Percentiles rank a stretch among this genome's conserved stretches.
Conservation (phyloP, 768 basidiomycete genomes). For the Phylloporus sp. region DNA sequence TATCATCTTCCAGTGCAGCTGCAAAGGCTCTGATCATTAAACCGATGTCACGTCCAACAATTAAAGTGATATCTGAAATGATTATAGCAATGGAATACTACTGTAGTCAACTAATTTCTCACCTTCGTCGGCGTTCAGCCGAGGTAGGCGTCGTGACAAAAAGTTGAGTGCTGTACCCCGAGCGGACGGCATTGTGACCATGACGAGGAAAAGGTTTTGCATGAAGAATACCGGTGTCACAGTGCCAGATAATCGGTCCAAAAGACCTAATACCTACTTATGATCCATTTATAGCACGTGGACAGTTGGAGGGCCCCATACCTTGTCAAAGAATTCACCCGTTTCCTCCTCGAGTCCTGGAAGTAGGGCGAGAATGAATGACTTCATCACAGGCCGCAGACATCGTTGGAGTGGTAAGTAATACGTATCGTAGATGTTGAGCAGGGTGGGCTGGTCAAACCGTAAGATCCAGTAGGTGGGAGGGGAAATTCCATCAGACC, state of each 20-base stretch:
- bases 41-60: constrained; percentile 83
- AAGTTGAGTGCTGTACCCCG: constrained; percentile 87
- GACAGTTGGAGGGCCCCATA: constrained; percentile 16
- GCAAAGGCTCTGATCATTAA: constrained; percentile 93
- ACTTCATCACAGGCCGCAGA: constrained; percentile 88
- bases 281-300: constrained; percentile 6
- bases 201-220: constrained; percentile 91
- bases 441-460: constrained; percentile 62
- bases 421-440: constrained; percentile 89
- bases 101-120: not conserved
- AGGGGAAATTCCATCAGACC: constrained; percentile 37
- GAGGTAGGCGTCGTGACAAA: constrained; percentile 74
- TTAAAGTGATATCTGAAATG: constrained; percentile 52
- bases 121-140: constrained; percentile 68
- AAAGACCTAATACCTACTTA: constrained; percentile 64
- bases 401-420: constrained; percentile 81
- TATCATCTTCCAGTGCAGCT: constrained; percentile 88
- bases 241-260: constrained; percentile 78
- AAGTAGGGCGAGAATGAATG: constrained; percentile 87
- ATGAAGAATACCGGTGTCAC: constrained; percentile 89
- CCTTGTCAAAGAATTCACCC: constrained; percentile 94
- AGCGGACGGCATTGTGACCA: constrained; percentile 83
- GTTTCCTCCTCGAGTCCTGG: constrained; percentile 98
- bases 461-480: not conserved
- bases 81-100: constrained; percentile 4